Conservation (phyloP, 2,329 filamentous ascomycete species). For the Lasiodiplodia citricola region DNA sequence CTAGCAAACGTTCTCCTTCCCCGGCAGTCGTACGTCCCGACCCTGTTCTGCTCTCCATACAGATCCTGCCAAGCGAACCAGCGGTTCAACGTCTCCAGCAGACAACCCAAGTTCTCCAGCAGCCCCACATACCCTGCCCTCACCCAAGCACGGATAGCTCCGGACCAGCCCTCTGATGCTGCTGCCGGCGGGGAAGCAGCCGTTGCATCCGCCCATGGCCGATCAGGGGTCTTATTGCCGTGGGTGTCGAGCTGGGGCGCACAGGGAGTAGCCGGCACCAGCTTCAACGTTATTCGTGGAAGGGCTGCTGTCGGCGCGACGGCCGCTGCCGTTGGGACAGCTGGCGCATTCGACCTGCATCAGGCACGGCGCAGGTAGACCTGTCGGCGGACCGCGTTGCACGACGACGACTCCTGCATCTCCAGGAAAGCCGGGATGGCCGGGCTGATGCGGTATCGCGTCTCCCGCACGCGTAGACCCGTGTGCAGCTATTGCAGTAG, state of each 20-base stretch:
- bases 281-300: slow-evolving; percentile 44
- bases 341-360: slow-evolving; percentile 46
- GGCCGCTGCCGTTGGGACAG: slow-evolving; percentile 42
- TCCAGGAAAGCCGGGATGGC: slow-evolving; percentile 45
- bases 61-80: slow-evolving; percentile 45
- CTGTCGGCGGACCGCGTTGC: slow-evolving; percentile 37
- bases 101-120: slow-evolving; percentile 45
- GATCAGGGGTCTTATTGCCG: slow-evolving; percentile 38
- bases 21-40: slow-evolving; percentile 32
- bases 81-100: slow-evolving; percentile 45
- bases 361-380: slow-evolving; percentile 43
- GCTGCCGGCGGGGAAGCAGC: slow-evolving; percentile 42
- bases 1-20: slow-evolving; percentile 31
- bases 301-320: slow-evolving; percentile 34
- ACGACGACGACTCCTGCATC: slow-evolving; percentile 43
- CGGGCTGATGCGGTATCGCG: slow-evolving; percentile 39
- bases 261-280: slow-evolving; percentile 39
- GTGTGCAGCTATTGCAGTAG: slow-evolving; percentile 34
- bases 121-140: slow-evolving; percentile 38
- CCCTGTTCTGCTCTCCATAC: slow-evolving; percentile 37
- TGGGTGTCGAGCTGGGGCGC: slow-evolving; percentile 32
- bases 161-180: slow-evolving; percentile 38
- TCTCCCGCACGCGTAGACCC: slow-evolving; percentile 37
- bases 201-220: slow-evolving; percentile 45
- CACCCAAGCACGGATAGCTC: slow-evolving; percentile 36